These are phyloP conservation scores for Tolypocladium tundrense DNA, from an alignment of 2,329 filamentous ascomycete species.

Conservation along the genomic window DNA sequence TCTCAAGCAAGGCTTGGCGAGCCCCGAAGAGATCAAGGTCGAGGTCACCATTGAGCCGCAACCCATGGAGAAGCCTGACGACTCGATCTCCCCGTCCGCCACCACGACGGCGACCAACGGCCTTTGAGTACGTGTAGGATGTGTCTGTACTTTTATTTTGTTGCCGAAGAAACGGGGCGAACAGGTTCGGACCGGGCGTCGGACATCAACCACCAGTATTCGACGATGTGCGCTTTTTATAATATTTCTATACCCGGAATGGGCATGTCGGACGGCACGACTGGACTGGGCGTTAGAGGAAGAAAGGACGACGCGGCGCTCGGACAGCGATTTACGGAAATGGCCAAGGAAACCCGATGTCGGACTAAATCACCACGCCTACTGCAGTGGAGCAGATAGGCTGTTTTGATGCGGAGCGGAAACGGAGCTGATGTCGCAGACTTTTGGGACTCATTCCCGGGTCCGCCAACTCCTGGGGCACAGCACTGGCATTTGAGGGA, in stretches of 20 bases:
- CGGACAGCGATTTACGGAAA: not conserved
- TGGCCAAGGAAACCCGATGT: not conserved
- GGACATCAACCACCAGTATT: not conserved
- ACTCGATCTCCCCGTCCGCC: constrained; percentile 10
- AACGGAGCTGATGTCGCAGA: not conserved
- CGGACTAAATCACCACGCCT: not conserved
- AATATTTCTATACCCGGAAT: not conserved
- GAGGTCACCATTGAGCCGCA: constrained; percentile 22
- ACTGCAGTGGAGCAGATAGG: not conserved
- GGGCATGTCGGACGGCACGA: not conserved
- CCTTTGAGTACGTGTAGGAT: constrained; percentile 13
- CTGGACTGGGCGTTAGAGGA: not conserved
- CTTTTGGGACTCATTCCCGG: not conserved
- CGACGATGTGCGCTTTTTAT: not conserved
- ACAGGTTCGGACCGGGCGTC: not conserved
- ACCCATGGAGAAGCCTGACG: constrained; percentile 16
- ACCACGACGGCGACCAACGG: constrained; percentile 16
- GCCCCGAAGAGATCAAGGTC: constrained; percentile 25
- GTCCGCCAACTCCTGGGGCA: not conserved
- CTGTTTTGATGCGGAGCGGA: not conserved
- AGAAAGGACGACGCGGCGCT: not conserved
- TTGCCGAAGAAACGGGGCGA: not conserved
- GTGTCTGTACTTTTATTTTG: constrained; percentile 9
- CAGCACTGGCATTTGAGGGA: not conserved
- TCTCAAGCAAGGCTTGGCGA: constrained; percentile 23